These are phyloP conservation scores for Primulina tabacum DNA, from an alignment of 257 asterid species.

Conservation along the genomic window DNA sequence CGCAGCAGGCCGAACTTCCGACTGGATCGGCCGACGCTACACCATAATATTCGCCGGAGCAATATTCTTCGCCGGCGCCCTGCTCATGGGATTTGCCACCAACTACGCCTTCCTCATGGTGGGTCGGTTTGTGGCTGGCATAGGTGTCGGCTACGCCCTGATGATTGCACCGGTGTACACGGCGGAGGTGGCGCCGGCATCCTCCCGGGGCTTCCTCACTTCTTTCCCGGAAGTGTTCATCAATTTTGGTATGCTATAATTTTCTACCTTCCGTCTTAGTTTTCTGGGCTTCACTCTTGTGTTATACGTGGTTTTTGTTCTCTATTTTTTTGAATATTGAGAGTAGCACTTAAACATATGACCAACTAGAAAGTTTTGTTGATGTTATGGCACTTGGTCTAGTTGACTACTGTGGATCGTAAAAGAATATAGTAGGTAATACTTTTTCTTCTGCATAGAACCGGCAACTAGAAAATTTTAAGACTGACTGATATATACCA, in stretches of 20 bases:
- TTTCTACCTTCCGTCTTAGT: too few species aligned
- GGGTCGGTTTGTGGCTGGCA: constrained; percentile 25
- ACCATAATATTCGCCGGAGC: constrained; percentile 9
- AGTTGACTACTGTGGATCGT: too few species aligned
- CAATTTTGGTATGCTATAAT: constrained; percentile 9
- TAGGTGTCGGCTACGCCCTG: neutral
- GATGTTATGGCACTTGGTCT: too few species aligned
- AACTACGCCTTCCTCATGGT: constrained; percentile 24
- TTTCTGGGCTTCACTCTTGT: too few species aligned
- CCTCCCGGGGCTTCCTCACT: constrained; percentile 27
- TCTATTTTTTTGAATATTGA: too few species aligned
- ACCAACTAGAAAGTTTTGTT: too few species aligned
- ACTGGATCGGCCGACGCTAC: constrained; percentile 27
- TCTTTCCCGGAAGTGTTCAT: constrained; percentile 23
- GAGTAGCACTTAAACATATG: too few species aligned
- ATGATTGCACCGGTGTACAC: neutral
- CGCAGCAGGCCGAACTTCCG: constrained; percentile 24
- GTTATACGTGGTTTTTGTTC: too few species aligned
- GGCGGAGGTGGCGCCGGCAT: neutral
- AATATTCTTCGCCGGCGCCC: constrained; percentile 20
- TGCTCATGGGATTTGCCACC: constrained; percentile 26
- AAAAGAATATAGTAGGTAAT: too few species aligned
- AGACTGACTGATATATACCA: too few species aligned
- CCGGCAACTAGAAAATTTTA: too few species aligned
- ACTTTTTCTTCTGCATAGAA: too few species aligned